Evolutionary conservation across 2,329 filamentous ascomycete genomes (phyloP).

Genomic region (Xylaria sp.): DNA sequence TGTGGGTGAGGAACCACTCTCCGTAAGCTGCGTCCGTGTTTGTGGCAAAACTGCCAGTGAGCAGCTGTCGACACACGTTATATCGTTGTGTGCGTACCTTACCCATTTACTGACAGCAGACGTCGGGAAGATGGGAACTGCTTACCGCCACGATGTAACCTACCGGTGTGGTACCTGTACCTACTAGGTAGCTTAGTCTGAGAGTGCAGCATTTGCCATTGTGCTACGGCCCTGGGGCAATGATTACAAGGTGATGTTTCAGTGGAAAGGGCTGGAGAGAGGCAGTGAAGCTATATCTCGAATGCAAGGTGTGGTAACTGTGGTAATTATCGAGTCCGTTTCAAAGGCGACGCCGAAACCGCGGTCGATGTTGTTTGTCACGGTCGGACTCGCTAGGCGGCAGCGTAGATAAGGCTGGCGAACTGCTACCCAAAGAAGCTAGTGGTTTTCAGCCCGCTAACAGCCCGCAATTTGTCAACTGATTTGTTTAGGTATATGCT

Average conservation of each 20-base stretch:
- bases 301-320: not conserved
- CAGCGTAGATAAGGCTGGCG: not conserved
- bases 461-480: not conserved
- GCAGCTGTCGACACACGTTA: not conserved
- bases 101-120: not conserved
- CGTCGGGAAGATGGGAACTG: not conserved
- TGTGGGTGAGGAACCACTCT: not conserved
- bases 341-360: constrained; percentile 16
- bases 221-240: not conserved
- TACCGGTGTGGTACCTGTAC: too few relatives aligned
- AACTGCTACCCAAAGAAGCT: not conserved
- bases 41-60: constrained; percentile 17
- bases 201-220: constrained; percentile 1
- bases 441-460: not conserved
- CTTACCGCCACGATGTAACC: constrained; percentile 19
- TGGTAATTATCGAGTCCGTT: constrained; percentile 5
- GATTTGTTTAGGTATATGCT: not conserved
- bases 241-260: not conserved
- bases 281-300: not conserved
- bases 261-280: not conserved
- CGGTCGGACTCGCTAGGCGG: not conserved
- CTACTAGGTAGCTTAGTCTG: not conserved
- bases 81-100: not conserved
- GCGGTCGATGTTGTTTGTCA: constrained; percentile 9
- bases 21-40: constrained; percentile 20